Conservation (phyloP, 2,329 filamentous ascomycete genomes). For the Cladophialophora yegresii region DNA sequence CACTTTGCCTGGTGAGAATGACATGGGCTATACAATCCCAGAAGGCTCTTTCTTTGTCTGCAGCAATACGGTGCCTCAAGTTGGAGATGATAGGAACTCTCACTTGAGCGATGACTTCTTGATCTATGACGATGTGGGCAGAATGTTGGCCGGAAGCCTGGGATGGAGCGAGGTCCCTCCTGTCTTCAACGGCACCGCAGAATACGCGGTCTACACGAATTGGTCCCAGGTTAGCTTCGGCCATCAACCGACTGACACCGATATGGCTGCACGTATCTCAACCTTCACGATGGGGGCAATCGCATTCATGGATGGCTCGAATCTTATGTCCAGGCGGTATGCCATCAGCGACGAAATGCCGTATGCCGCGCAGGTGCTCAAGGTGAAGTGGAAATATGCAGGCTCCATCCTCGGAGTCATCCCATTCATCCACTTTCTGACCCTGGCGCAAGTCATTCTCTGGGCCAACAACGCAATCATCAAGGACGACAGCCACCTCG, state of each 20-base stretch:
- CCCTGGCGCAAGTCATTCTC: conserved; percentile 29
- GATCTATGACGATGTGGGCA: conserved; percentile 17
- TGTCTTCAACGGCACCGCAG: conserved; percentile 8
- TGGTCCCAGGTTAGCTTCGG: conserved; percentile 19
- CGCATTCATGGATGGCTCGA: conserved; percentile 24
- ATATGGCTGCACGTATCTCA: conserved; percentile 27
- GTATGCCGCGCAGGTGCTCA: conserved; percentile 78
- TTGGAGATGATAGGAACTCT: conserved; percentile 9
- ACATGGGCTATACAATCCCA: conserved; percentile 7
- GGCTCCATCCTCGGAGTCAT: conserved; percentile 28
- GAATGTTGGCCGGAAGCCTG: conserved; percentile 32
- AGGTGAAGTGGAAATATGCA: conserved; percentile 63
- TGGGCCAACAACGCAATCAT: conserved; percentile 36
- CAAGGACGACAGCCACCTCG: conserved; percentile 34
- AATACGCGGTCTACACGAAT: conserved; percentile 28
- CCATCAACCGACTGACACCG: conserved; percentile 4
- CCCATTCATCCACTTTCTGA: conserved; percentile 31
- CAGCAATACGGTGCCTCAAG: conserved; percentile 31
- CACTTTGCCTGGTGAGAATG: conserved; percentile 10
- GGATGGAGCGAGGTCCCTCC: conserved; percentile 29
- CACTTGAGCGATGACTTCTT: conserved; percentile 17
- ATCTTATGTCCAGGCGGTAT: conserved; percentile 45
- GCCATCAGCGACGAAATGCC: conserved; percentile 85
- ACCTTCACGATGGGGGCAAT: conserved; percentile 30
- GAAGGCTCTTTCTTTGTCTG: conserved; percentile 28